Base-by-base conservation (phyloP, 1,284 basidiomycete species). In the Fomitiporia mediterranea region DNA sequence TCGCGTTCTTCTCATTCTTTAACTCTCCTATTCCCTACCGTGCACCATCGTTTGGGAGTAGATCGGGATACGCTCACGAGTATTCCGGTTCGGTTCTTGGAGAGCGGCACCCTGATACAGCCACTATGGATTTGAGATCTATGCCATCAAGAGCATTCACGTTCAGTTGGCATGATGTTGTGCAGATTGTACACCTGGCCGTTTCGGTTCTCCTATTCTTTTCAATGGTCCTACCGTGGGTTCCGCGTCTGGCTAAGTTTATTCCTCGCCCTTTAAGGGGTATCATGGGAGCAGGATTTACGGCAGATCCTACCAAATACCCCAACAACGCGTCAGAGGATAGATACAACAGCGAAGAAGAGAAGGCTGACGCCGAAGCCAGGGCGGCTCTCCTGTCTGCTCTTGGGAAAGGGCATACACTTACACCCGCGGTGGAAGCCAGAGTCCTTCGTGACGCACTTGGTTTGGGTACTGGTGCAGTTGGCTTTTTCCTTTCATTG, bases 1-100 rank as follows among this genome's bases (percentile, higher is more conserved):
- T 89, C 63, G 83, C 84, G 0, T 74, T 89, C 56, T 87, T 89
- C 71, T 87, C 85, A 0, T 84, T 89, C 67, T 85, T 86, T 73
- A 88, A 85, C 65, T 85, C 82, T 0, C 85, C 86, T 0, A 65
- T 86, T 9, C 75, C 82, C 0, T 74, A 77, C 0, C 68, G 72
- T 0, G 61, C 60, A 25, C 68, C 74, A 0, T 63, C 69, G 7
- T 61, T 70, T 23, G 30, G 65, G 6, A 46, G 21, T n/a, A 48
- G 62, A 13, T 25, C 60, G 2, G 62, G 66, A 35, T 55, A 63
- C 32, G 54, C 56, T 37, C 25, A 51, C 50, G 56, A 66, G 3
- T 70, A 72, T 51, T 66, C 70, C 23, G 72, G 70, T 13, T 48
- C 60, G 1, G 67, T 73, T 27, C 63, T 72, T 34, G 56, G 49